A percentile compares a stretch with the other conserved stretches of the same genome.
Evolutionary conservation across 1,284 basidiomycete species (phyloP).

Genomic region (Spongiforma sp.): DNA sequence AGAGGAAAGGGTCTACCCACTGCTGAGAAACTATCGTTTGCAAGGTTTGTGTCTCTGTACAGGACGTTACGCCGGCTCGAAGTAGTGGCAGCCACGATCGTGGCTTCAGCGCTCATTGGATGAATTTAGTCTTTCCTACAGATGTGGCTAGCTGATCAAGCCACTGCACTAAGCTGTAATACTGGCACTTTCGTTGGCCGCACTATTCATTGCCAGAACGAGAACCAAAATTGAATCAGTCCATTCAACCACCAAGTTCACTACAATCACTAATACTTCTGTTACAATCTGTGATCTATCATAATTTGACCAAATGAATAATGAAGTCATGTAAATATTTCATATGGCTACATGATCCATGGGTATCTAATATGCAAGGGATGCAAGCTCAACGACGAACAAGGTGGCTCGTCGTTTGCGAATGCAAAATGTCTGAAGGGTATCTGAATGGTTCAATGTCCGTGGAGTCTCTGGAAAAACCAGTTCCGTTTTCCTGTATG

Average conservation of each 20-base stretch:
- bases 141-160: no score
- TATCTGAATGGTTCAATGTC: neutral
- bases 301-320: neutral
- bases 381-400: neutral
- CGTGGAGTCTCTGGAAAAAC: conserved; percentile 23
- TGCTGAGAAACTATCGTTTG: no score
- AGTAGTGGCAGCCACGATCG: no score
- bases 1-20: no score
- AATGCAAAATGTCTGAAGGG: neutral
- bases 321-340: neutral
- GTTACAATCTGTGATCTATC: neutral
- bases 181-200: no score
- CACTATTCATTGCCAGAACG: no score
- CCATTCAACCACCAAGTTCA: neutral
- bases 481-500: conserved; percentile 22
- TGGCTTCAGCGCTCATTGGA: no score
- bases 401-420: neutral
- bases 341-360: conserved; percentile 13
- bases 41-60: no score
- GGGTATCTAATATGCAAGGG: neutral
- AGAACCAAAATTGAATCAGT: no score
- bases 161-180: no score
- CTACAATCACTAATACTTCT: neutral
- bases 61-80: no score
- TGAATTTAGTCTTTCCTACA: no score